These are phyloP conservation scores for Globisporangium uncinulatum DNA, from an alignment of 352 stramenopile species.

Conservation along the genomic window DNA sequence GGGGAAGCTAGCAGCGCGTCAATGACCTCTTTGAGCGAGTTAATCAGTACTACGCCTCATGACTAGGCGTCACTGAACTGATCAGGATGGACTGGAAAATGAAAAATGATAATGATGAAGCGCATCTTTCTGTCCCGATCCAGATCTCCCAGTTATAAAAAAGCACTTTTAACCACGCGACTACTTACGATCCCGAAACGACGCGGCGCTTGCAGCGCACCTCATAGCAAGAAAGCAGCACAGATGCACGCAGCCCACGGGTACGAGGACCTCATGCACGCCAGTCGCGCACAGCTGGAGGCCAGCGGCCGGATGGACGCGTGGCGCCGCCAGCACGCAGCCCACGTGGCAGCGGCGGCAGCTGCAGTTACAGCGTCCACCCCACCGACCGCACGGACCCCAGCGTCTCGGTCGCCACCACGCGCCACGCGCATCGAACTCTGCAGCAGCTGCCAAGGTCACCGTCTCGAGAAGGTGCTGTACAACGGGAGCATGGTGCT, in stretches of 20 bases:
- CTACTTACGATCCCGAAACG: too few species aligned
- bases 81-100: background rate
- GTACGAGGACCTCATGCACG: slow-evolving; percentile 4
- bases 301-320: too few species aligned
- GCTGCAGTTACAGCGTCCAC: background rate
- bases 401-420: background rate
- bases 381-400: background rate
- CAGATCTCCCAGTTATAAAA: too few species aligned
- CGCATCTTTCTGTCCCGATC: too few species aligned
- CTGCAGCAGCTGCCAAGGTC: slow-evolving; percentile 46
- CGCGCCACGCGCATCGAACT: slow-evolving; percentile 22
- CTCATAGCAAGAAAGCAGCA: background rate
- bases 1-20: background rate
- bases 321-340: too few species aligned
- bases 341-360: slow-evolving; percentile 1
- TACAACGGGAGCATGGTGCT: slow-evolving; percentile 48
- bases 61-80: too few species aligned
- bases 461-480: slow-evolving; percentile 47
- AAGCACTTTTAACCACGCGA: too few species aligned
- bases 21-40: background rate
- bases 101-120: too few species aligned
- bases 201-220: too few species aligned
- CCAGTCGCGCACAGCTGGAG: background rate
- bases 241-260: slow-evolving; percentile 5
- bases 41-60: too few species aligned